Evolutionary conservation across 2,329 filamentous ascomycete species (phyloP).

Genomic region (Pseudopithomyces maydicus): DNA sequence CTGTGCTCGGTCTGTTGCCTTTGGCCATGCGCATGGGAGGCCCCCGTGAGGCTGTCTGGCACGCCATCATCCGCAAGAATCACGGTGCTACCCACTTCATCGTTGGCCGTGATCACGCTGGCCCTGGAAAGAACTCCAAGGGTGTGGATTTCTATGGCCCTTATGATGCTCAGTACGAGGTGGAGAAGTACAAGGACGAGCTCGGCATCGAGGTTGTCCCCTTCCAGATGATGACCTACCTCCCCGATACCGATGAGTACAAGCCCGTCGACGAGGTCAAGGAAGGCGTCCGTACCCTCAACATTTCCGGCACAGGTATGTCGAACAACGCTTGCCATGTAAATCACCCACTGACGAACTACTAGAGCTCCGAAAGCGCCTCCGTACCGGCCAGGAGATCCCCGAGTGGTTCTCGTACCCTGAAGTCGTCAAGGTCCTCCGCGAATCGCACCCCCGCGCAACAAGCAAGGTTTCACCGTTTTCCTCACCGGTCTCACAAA

Average conservation of each 20-base stretch:
- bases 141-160: conserved; percentile 97
- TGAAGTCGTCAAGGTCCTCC: conserved; percentile 93
- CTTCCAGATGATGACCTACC: conserved; percentile 99
- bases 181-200: conserved; percentile 95
- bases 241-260: conserved; percentile 97
- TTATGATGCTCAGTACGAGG: conserved; percentile 94
- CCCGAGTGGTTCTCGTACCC: conserved; percentile 99
- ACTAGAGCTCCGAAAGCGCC: conserved; percentile 88
- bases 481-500: conserved; percentile 98
- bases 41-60: conserved; percentile 98
- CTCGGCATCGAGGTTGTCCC: conserved; percentile 98
- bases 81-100: conserved; percentile 99
- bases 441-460: conserved; percentile 95
- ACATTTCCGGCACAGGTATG: conserved; percentile 57
- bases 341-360: conserved; percentile 27
- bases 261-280: conserved; percentile 88
- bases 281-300: conserved; percentile 75
- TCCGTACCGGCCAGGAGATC: conserved; percentile 90
- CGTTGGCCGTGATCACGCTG: conserved; percentile 96
- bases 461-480: conserved; percentile 93
- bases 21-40: conserved; percentile 99
- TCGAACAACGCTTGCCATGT: neutral
- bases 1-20: conserved; percentile 89
- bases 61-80: conserved; percentile 99
- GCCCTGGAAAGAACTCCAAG: conserved; percentile 97